These are phyloP conservation scores for Pseudocercospora musae DNA, from an alignment of 2,329 filamentous ascomycete species.

Conservation along the genomic window DNA sequence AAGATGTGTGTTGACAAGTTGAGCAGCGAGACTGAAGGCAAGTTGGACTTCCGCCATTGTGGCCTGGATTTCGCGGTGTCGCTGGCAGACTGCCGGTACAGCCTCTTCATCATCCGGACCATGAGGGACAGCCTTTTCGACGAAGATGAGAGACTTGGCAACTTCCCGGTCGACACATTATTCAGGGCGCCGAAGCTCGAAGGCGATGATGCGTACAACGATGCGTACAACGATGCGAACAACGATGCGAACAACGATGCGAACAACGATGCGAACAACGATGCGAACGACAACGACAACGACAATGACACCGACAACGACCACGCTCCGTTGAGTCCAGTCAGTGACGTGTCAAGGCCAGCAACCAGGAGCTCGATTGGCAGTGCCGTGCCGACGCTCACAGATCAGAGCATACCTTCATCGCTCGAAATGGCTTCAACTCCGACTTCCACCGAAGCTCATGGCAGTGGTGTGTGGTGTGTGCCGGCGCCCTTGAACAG, in stretches of 20 bases:
- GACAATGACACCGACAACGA: too few relatives aligned
- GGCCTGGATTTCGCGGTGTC: slow-evolving; percentile 24
- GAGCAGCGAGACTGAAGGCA: neutral
- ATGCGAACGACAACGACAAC: too few relatives aligned
- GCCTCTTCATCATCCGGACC: slow-evolving; percentile 3
- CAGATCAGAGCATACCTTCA: neutral
- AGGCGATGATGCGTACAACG: neutral
- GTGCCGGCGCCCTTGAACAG: neutral
- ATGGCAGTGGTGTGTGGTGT: neutral
- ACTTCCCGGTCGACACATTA: neutral
- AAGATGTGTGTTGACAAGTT: slow-evolving; percentile 12
- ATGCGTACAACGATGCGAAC: too few relatives aligned
- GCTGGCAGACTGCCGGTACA: slow-evolving; percentile 3
- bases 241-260: too few relatives aligned
- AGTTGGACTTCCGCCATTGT: slow-evolving; percentile 3
- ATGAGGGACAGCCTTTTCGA: neutral
- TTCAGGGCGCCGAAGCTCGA: neutral
- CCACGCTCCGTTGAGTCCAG: neutral
- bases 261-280: too few relatives aligned
- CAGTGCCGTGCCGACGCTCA: neutral
- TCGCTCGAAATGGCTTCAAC: neutral
- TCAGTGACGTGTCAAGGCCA: neutral
- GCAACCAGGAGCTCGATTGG: neutral
- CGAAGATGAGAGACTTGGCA: neutral
- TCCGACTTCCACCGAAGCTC: neutral